Conservation (phyloP, 352 stramenopile genomes). For the Globisporangium radiosum region DNA sequence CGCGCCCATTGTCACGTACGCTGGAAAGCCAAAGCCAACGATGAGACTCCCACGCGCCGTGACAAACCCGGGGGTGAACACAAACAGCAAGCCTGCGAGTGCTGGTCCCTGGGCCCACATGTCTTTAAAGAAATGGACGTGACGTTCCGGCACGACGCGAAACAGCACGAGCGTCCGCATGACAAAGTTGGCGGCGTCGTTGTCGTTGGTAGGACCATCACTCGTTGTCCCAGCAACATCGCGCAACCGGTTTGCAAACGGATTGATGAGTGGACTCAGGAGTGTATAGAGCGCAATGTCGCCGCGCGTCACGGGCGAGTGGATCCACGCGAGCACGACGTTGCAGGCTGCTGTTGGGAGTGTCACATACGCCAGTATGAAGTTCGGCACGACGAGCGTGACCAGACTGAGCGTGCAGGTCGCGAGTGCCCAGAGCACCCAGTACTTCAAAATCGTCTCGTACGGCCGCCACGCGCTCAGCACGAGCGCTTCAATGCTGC, state of each 20-base stretch:
- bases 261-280: conserved; percentile 57
- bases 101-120: conserved; percentile 75
- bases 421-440: conserved; percentile 70
- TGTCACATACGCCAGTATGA: conserved; percentile 45
- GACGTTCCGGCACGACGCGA: conserved; percentile 52
- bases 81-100: conserved; percentile 69
- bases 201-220: conserved; percentile 12
- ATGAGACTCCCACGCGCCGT: conserved; percentile 65
- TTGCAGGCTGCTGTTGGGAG: conserved; percentile 58
- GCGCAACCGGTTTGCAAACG: conserved; percentile 64
- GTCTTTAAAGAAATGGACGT: conserved; percentile 68
- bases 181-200: conserved; percentile 54
- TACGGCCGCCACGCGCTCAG: conserved; percentile 59
- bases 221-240: conserved; percentile 19
- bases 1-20: conserved; percentile 74
- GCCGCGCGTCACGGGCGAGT: conserved; percentile 66
- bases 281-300: conserved; percentile 68
- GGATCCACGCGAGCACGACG: conserved; percentile 74
- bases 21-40: conserved; percentile 78
- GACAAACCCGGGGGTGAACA: conserved; percentile 82
- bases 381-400: conserved; percentile 59
- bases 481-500: conserved; percentile 11
- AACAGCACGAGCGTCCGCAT: conserved; percentile 62
- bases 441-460: conserved; percentile 81
- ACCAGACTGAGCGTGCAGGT: conserved; percentile 38